Base-by-base conservation (phyloP, 2,329 filamentous ascomycete genomes). In the Colletotrichum viniferum region DNA sequence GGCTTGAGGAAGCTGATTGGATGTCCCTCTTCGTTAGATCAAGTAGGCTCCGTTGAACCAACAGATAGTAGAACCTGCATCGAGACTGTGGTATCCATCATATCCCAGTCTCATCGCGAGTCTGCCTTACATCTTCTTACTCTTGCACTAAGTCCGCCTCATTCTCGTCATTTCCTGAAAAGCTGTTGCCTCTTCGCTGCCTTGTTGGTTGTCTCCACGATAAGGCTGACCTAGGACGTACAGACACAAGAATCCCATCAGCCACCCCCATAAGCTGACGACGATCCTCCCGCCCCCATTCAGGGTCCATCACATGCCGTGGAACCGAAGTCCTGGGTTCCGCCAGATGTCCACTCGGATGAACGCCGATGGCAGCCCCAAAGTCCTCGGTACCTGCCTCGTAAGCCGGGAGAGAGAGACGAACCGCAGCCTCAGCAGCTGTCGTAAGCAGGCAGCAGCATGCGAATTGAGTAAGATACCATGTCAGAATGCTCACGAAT, bases 221-320 rank as follows among this genome's bases (percentile, higher is more conserved):
- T 52, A 52, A 24, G 43, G 43, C n/a, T 52, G 43, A 52, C n/a
- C 43, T 52, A 21, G 43, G 43, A 52, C n/a, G 43, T 52, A 52
- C 43, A 52, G 43, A 52, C n/a, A 21, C 43, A 52, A 4, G 43
- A 7, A n/a, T 10, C 43, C 43, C 43, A 52, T 52, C 43, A 52
- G 43, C 43, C 43, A 52, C 43, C n/a, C 43, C n/a, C n/a, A 52
- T 52, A 52, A 52, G 43, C 43, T 52, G 43, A 52, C 43, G 43
- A 52, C n/a, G 43, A 52, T 52, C 43, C 55, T 58, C 21, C 24
- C 43, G 43, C 43, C 43, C 12, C 43, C 43, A 52, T 52, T 2
- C 60, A 62, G 28, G 60, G 60, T 62, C 60, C 60, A 62, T 62
- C 60, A 62, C 60, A 62, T 62, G 60, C n/a, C 43, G 43, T 52